phyloP scores from a whole-genome alignment of 2,329 filamentous ascomycete species.

The Pezicula rhizophila region DNA sequence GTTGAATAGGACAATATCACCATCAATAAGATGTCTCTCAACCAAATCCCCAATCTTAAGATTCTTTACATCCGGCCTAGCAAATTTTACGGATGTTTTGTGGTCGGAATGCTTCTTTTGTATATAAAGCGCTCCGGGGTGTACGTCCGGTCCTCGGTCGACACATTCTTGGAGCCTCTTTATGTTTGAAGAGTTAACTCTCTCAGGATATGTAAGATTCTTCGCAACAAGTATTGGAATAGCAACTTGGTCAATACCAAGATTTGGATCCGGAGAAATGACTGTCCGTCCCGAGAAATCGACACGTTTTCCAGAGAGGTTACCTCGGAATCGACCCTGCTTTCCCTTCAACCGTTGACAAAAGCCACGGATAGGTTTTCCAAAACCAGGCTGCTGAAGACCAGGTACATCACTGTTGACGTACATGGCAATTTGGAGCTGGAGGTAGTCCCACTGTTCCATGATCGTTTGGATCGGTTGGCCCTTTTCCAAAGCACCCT shows the following conservation, averaged over 20 bases:
- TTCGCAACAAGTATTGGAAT: slow-evolving; percentile 89
- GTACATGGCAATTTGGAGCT: slow-evolving; percentile 93
- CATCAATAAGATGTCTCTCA: slow-evolving; percentile 89
- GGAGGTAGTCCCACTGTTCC: slow-evolving; percentile 97
- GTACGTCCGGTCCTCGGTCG: slow-evolving; percentile 66
- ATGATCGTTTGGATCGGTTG: slow-evolving; percentile 84
- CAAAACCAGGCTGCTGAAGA: slow-evolving; percentile 79
- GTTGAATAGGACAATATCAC: slow-evolving; percentile 95
- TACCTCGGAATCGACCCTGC: slow-evolving; percentile 93
- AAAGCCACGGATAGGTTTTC: slow-evolving; percentile 86
- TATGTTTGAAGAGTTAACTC: slow-evolving; percentile 78
- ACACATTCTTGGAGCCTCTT: slow-evolving; percentile 72
- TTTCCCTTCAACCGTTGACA: slow-evolving; percentile 96
- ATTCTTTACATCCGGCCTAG: slow-evolving; percentile 66
- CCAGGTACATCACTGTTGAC: slow-evolving; percentile 96
- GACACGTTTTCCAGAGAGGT: slow-evolving; percentile 94
- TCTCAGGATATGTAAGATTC: slow-evolving; percentile 92
- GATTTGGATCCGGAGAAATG: slow-evolving; percentile 93
- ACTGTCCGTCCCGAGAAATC: slow-evolving; percentile 97
- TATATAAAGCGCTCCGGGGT: slow-evolving; percentile 84
- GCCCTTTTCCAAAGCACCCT: slow-evolving; percentile 74
- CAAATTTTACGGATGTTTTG: slow-evolving; percentile 71
- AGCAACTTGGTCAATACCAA: slow-evolving; percentile 89
- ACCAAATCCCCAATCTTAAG: slow-evolving; percentile 82
- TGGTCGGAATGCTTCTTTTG: slow-evolving; percentile 63